Evolutionary conservation across 331 rosid species (phyloP).

Genomic region (Dryas integrifolia): DNA sequence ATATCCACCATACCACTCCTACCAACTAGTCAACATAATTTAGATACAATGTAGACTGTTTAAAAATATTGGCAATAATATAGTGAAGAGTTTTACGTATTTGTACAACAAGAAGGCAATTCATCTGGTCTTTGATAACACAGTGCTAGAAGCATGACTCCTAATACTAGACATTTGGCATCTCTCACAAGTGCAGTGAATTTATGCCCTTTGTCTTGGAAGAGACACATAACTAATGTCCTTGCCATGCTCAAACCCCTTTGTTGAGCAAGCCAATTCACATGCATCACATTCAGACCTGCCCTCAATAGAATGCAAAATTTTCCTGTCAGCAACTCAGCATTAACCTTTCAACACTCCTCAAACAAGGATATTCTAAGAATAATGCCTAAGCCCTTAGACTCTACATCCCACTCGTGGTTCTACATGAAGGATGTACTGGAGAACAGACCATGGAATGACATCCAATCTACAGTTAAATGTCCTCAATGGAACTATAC

Average conservation of each 20-base stretch:
- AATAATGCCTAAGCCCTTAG: neutral
- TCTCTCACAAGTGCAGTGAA: neutral
- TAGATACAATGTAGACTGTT: neutral
- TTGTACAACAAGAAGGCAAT: neutral
- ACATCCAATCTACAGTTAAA: neutral
- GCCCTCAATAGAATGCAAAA: neutral
- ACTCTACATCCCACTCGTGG: neutral
- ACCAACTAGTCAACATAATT: neutral
- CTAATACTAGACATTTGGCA: slow-evolving; percentile 1
- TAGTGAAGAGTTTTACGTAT: neutral
- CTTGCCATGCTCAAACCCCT: neutral
- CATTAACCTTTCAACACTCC: neutral
- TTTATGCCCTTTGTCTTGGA: neutral
- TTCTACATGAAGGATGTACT: neutral
- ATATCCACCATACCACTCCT: neutral
- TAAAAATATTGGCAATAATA: neutral
- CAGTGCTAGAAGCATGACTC: neutral
- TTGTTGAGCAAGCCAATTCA: neutral
- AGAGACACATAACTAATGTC: neutral
- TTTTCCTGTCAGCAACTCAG: neutral
- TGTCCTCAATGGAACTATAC: neutral
- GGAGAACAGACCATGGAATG: neutral
- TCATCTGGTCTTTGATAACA: neutral
- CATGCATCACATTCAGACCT: neutral
- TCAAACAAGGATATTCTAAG: neutral